phyloP scores from a whole-genome alignment of 1,139 yeast genomes.

The Magnusiomyces suaveolens region DNA sequence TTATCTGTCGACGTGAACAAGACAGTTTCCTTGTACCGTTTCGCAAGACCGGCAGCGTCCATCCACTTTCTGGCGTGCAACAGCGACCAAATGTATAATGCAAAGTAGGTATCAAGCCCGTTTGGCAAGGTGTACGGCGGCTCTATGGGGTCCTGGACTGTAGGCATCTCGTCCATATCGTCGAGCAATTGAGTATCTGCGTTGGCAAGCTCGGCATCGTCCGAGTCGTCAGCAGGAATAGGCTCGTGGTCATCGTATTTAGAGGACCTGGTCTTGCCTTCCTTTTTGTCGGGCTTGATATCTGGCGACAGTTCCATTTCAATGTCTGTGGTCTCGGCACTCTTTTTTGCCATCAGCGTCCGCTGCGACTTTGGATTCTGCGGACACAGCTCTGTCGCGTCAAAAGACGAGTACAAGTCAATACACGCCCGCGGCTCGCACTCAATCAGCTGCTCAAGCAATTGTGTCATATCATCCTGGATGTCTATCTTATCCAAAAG shows the following conservation, averaged over 20 bases:
- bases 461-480: neutral
- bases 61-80: neutral
- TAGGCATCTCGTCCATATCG: neutral
- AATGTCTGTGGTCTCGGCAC: neutral
- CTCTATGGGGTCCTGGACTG: neutral
- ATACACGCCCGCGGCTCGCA: conserved; percentile 3
- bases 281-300: neutral
- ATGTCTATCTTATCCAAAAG: neutral
- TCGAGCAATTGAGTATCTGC: neutral
- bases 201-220: neutral
- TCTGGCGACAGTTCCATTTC: neutral
- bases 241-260: neutral
- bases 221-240: neutral
- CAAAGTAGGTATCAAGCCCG: conserved; percentile 1
- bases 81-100: conserved; percentile 1
- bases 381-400: neutral
- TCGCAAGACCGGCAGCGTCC: neutral
- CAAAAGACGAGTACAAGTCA: neutral
- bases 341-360: neutral
- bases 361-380: neutral
- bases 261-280: neutral
- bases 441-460: neutral
- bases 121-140: neutral
- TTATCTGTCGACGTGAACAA: neutral
- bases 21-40: neutral